A percentile compares a stretch with the other conserved stretches of the same genome.
Evolutionary conservation across 2,329 filamentous ascomycete species (phyloP).

Genomic region (Venturia effusa): DNA sequence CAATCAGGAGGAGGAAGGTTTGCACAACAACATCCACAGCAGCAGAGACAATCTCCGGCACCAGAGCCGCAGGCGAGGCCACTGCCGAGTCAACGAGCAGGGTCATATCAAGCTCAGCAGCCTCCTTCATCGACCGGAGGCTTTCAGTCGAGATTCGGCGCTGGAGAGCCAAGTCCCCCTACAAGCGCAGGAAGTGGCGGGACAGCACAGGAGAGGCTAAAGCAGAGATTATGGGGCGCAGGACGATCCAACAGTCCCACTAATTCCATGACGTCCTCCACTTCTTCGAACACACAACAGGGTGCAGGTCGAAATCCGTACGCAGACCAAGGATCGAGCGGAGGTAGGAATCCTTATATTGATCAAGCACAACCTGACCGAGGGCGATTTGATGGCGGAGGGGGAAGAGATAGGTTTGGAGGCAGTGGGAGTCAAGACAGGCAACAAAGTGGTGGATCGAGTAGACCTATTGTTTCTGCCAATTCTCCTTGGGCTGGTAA

Average conservation of each 20-base stretch:
- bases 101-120: conserved; percentile 56
- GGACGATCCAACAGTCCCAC: conserved; percentile 48
- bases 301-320: background rate
- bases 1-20: conserved; percentile 4
- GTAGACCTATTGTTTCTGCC: conserved; percentile 17
- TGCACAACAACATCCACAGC: conserved; percentile 1
- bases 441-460: conserved; percentile 19
- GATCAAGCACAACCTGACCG: background rate
- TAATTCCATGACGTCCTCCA: conserved; percentile 18
- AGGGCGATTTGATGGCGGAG: conserved; percentile 1
- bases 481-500: conserved; percentile 24
- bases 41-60: background rate
- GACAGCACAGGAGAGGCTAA: conserved; percentile 70
- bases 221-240: conserved; percentile 67
- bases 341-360: conserved; percentile 5
- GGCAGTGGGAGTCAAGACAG: conserved; percentile 3
- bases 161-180: conserved; percentile 21
- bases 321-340: background rate
- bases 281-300: background rate
- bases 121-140: conserved; percentile 25
- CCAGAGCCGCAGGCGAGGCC: conserved; percentile 32
- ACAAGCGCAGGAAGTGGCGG: conserved; percentile 32
- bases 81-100: conserved; percentile 60
- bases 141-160: conserved; percentile 18
- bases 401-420: conserved; percentile 5